Conservation (phyloP, 2,329 filamentous ascomycete species). For the Fusarium piperis region DNA sequence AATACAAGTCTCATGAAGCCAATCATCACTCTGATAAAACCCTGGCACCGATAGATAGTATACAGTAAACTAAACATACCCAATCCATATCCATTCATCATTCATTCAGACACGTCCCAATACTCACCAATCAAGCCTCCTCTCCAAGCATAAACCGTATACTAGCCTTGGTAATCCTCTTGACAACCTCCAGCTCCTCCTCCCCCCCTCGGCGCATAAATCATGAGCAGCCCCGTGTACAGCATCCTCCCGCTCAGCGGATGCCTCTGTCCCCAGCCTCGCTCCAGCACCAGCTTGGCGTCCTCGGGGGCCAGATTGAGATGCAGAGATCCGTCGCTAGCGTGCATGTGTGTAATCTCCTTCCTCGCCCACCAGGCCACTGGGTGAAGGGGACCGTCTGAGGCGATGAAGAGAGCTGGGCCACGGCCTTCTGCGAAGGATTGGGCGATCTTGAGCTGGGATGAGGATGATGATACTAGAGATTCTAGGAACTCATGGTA, state of each 20-base stretch:
- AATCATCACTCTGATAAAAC: not conserved
- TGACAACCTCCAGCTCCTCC: conserved; percentile 11
- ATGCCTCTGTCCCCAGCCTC: conserved; percentile 29
- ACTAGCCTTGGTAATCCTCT: conserved; percentile 15
- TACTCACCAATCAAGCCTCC: conserved; percentile 1
- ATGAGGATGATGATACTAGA: conserved; percentile 11
- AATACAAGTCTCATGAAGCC: not conserved
- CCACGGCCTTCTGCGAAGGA: conserved; percentile 21
- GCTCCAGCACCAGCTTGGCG: conserved; percentile 19
- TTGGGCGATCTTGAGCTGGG: conserved; percentile 26
- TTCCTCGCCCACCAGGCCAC: conserved; percentile 1
- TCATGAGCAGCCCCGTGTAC: conserved; percentile 26
- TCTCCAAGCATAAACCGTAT: conserved; percentile 19
- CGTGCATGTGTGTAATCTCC: conserved; percentile 30
- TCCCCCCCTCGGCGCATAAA: conserved; percentile 25
- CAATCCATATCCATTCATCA: not conserved
- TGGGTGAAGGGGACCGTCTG: not conserved
- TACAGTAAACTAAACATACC: not conserved
- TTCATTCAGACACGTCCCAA: not conserved
- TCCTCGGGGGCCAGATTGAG: conserved; percentile 24
- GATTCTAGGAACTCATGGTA: conserved; percentile 26
- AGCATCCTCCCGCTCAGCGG: conserved; percentile 19
- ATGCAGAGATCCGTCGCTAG: conserved; percentile 26
- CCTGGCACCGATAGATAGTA: not conserved
- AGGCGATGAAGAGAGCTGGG: conserved; percentile 21